These are phyloP conservation scores for Parachlorella kessleri DNA, from an alignment of 139 green algal species.

Conservation along the genomic window DNA sequence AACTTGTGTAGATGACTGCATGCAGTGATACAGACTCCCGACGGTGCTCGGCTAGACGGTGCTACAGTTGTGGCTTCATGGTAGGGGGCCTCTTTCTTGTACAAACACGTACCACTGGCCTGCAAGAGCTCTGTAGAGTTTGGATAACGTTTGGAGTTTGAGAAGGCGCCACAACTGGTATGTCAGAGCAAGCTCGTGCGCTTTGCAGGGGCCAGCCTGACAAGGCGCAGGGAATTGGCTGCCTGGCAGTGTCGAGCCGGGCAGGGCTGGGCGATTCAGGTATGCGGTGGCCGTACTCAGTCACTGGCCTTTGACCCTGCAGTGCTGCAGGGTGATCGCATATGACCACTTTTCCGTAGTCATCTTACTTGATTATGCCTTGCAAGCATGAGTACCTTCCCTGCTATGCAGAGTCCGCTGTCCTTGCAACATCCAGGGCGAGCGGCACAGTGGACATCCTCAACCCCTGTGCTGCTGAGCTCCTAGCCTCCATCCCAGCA, in stretches of 20 bases:
- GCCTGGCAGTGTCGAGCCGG: conserved; percentile 1
- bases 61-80: conserved; percentile 9
- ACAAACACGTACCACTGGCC: no score
- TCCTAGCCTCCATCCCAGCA: conserved; percentile 1
- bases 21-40: conserved; percentile 32
- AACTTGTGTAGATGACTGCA: no score
- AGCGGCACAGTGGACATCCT: neutral
- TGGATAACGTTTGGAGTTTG: neutral
- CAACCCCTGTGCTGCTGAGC: conserved; percentile 4
- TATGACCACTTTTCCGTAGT: no score
- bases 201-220: conserved; percentile 31
- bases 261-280: no score
- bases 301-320: no score
- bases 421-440: neutral
- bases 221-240: conserved; percentile 10
- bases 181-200: neutral
- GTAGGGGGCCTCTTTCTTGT: no score
- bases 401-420: neutral
- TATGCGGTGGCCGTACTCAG: no score
- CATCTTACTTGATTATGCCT: no score
- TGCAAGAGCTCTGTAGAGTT: neutral
- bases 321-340: no score
- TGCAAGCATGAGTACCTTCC: no score
- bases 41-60: neutral
- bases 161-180: neutral